Base-by-base conservation (phyloP, 495 filamentous ascomycete genomes). In the Saxophila tyrrhenica region DNA sequence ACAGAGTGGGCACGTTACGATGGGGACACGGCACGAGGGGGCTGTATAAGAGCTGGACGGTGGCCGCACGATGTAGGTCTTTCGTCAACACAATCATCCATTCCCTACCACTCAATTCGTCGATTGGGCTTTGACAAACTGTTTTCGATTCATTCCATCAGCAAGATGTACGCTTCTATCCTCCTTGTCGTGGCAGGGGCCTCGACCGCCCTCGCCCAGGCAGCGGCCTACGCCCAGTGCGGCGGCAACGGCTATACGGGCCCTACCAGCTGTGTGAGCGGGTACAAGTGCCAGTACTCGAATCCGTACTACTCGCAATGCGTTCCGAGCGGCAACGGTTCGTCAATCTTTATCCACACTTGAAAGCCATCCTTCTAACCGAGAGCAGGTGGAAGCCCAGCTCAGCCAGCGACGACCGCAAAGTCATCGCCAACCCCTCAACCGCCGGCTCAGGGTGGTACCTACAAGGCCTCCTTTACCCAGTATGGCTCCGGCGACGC, bases 221-320 rank as follows among this genome's bases (percentile, higher is more conserved):
- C 52, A 10, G 41, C 55, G 25, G 49, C 43, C 19, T 58, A 53
- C 35, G 41, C 55, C 21, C 60, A 62, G 52, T 62, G 60, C 50
- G 60, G 60, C 39, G 60, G 60, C 9, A 55, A 47, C 11, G 50
- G 47, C 47, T 62, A 38, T 20, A 52, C 25, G 32, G 56, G 60
- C 3, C n/a, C 58, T 25, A 62, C 51, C 15, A 45, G 56, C 22
- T 62, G 60, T 47, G 52, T 51, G 21, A 39, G 20, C 39, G 56
- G 56, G 11, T 59, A 52, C 48, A 52, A 48, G 21, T 62, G 60
- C 52, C 3, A 20, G 21, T 22, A 21, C 15, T 19, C 22, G 11
- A 62, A 62, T 32, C 22, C 56, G 7, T 62, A 59, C 49, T 62
- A 62, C 45, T 59, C 60, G 1, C 60, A 62, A 38, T 62, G 60